Percentiles rank a stretch among this genome's conserved stretches.
Conservation (phyloP, 768 basidiomycete genomes). For the Plicaturopsis crispa region DNA sequence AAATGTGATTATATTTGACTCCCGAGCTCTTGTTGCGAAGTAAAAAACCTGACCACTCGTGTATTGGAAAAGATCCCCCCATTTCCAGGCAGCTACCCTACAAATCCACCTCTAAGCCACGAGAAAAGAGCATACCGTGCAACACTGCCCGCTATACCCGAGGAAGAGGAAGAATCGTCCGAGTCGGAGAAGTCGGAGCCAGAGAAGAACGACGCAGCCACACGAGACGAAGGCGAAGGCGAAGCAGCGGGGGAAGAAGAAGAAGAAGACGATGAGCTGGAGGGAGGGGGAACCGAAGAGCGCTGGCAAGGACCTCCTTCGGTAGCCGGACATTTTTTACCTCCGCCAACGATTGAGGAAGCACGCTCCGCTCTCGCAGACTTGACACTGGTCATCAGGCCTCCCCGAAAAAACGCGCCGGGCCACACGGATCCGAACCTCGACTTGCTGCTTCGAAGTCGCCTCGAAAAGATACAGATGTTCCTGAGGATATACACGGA, state of each 20-base stretch:
- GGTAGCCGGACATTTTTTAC: neutral
- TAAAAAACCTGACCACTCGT: neutral
- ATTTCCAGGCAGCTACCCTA: neutral
- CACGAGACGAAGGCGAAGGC: no score
- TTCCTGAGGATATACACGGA: slow-evolving; percentile 1
- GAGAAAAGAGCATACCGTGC: neutral
- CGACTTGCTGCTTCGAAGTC: neutral
- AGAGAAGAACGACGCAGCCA: no score
- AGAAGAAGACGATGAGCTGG: neutral
- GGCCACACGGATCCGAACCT: slow-evolving; percentile 5
- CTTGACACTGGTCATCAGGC: slow-evolving; percentile 1
- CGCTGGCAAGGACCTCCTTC: neutral
- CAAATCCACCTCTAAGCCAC: neutral
- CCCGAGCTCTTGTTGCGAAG: neutral
- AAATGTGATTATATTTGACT: neutral
- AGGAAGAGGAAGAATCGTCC: no score
- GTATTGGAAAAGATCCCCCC: no score
- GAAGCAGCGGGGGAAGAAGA: neutral
- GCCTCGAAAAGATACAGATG: neutral
- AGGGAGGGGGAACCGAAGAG: neutral
- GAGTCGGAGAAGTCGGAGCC: no score
- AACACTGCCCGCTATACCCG: no score
- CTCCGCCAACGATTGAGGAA: slow-evolving; percentile 2
- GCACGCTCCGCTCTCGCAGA: slow-evolving; percentile 1
- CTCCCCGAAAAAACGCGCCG: neutral